Evolutionary conservation across 2,329 filamentous ascomycete species (phyloP).

Genomic region (Colletotrichum sp.): DNA sequence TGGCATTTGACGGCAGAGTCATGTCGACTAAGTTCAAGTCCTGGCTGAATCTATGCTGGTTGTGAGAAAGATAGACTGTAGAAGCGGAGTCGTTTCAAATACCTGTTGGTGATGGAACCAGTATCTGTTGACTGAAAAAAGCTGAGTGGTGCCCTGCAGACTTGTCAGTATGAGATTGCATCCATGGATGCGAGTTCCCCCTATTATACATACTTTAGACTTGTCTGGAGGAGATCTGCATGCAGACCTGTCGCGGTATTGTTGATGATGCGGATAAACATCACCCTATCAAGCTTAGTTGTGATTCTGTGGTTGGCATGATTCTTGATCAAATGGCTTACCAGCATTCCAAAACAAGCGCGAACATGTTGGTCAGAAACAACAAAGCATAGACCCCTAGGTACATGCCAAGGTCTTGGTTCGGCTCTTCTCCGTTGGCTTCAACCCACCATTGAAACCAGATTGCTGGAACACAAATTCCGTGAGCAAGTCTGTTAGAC

Average conservation of each 20-base stretch:
- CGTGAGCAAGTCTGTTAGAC: background rate
- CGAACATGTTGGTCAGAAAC: background rate
- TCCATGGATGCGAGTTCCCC: background rate
- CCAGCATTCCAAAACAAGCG: background rate
- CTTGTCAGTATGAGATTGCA: background rate
- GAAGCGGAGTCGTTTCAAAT: accelerated
- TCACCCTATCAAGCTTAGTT: background rate
- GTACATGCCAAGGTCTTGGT: background rate
- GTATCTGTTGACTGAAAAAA: background rate
- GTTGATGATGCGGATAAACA: constrained; percentile 5
- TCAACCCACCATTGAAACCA: constrained; percentile 12
- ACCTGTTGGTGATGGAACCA: background rate
- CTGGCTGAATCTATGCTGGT: background rate
- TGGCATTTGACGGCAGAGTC: background rate
- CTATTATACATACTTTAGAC: background rate
- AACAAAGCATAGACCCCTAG: background rate
- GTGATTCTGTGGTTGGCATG: background rate
- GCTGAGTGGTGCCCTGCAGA: background rate
- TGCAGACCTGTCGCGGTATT: background rate
- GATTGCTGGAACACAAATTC: background rate
- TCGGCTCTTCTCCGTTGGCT: background rate
- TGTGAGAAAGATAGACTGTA: background rate
- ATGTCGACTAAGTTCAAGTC: background rate
- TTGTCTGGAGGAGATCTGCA: background rate
- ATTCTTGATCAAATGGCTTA: background rate